Percentiles rank a stretch among this genome's conserved stretches.
Conservation (phyloP, 2,329 filamentous ascomycete genomes). For the Neospermospora avenae region DNA sequence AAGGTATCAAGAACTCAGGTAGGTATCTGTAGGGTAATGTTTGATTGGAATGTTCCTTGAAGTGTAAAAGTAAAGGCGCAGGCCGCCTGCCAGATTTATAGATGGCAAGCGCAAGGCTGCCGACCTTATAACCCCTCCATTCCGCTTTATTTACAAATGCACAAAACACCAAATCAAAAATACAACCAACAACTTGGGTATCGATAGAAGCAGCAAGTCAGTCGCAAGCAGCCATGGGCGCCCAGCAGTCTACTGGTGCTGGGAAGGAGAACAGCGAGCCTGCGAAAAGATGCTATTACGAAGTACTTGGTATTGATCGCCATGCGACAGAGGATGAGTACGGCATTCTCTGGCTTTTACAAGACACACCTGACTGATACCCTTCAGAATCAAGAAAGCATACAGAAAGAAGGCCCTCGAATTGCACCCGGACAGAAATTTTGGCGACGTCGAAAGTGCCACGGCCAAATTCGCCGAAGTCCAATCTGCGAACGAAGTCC, state of each 20-base stretch:
- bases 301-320: conserved; percentile 71
- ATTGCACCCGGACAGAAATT: conserved; percentile 92
- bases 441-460: conserved; percentile 76
- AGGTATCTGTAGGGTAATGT: no score
- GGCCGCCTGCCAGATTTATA: neutral
- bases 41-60: neutral
- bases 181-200: no score
- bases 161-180: neutral
- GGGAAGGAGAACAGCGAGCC: conserved; percentile 8
- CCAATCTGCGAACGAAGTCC: conserved; percentile 90
- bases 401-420: conserved; percentile 90
- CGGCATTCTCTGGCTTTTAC: conserved; percentile 27
- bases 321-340: conserved; percentile 79
- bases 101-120: neutral
- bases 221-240: conserved; percentile 24
- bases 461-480: conserved; percentile 88
- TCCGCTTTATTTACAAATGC: neutral
- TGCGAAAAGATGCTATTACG: conserved; percentile 76
- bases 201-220: neutral
- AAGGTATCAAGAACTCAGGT: neutral
- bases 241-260: conserved; percentile 28
- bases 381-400: conserved; percentile 77
- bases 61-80: neutral
- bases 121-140: neutral
- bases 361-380: conserved; percentile 8